Evolutionary conservation across 768 basidiomycete species (phyloP), one percentile per base, ranked within the genome.

Genomic region (Serendipita sp.): DNA sequence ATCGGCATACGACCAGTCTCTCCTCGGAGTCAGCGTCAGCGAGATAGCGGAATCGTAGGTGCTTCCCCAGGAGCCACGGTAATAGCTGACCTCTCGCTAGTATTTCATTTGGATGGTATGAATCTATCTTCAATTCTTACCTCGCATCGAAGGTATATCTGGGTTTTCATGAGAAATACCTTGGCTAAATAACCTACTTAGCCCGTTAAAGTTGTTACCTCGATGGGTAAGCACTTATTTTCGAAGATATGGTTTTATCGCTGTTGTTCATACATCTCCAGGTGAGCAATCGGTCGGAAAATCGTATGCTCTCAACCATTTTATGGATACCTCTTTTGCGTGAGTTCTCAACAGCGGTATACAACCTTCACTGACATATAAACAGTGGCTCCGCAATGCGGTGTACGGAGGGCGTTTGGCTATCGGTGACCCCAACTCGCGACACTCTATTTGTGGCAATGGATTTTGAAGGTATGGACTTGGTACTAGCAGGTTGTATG

Each of bases 401-500:
- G 41, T n/a, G 50, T 56, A 33, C 67, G 67, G 81, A 82, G 71
- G 82, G 82, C 3, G 81, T 83, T 2, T 84, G 82, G 83, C 79
- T 84, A 77, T 83, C 82, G 0, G 80, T 81, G 5, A 82, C 82
- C 1, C 83, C 83, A 0, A 83, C 82, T 0, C 72, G 77, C 51
- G 77, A 82, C 22, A 70, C 70, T 0, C 67, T 84, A 9, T 72
- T 85, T 13, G 81, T 84, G 0, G 78, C 82, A 2, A 74, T 84
- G 3, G 83, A 84, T 65, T 84, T 84, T 45, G 83, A 84, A 76
- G 83, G 83, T 77, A n/a, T n/a, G n/a, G n/a, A n/a, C n/a, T n/a
- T n/a, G n/a, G n/a, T 43, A 22, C 20, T 60, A 9, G 62, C 14
- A 20, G 16, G 16, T 42, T 38, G n/a, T 38, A 38, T 5, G 7